Percentiles rank a stretch among this genome's conserved stretches.
Evolutionary conservation across 345 rosid species (phyloP).

Genomic region (Brassica rapa): DNA sequence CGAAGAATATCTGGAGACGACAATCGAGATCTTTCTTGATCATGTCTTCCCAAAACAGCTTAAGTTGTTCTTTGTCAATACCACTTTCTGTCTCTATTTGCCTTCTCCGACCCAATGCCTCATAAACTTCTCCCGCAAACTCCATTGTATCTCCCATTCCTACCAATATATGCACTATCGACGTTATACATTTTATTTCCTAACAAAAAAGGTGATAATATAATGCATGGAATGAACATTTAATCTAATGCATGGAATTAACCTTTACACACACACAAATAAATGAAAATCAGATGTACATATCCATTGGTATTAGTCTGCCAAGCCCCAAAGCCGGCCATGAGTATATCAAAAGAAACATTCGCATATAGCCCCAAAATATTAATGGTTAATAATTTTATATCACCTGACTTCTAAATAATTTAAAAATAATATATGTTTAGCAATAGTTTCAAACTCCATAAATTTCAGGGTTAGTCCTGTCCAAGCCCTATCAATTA

Average conservation of each 20-base stretch:
- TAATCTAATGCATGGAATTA: background rate
- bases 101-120: constrained; percentile 75
- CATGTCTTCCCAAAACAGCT: constrained; percentile 89
- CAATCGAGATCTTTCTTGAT: constrained; percentile 72
- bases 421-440: no score
- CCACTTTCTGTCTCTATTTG: constrained; percentile 53
- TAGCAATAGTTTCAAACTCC: no score
- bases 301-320: no score
- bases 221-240: background rate
- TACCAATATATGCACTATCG: constrained; percentile 17
- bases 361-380: no score
- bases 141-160: constrained; percentile 94
- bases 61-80: constrained; percentile 62
- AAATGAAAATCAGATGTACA: background rate
- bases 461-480: no score
- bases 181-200: background rate
- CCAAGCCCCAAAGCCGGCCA: background rate
- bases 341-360: no score
- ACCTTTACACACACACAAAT: background rate
- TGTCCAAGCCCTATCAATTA: background rate
- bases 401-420: no score
- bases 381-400: no score
- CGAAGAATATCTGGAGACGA: constrained; percentile 90
- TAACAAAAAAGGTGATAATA: background rate
- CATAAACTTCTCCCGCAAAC: constrained; percentile 76